Percentiles rank a stretch among this genome's conserved stretches.
Conservation (phyloP, 78 protist species). For the Parvularia atlantis region DNA sequence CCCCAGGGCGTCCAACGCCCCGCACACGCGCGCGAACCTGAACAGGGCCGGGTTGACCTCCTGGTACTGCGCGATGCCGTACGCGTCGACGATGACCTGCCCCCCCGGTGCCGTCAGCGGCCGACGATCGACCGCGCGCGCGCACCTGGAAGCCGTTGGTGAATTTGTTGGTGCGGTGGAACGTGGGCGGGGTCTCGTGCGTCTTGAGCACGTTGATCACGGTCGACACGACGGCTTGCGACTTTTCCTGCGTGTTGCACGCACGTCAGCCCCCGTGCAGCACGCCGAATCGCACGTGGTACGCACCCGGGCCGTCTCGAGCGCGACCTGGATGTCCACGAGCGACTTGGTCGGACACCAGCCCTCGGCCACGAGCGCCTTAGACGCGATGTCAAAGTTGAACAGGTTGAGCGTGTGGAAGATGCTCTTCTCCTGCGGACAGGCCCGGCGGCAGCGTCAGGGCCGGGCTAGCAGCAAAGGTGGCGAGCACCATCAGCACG, state of each 20-base stretch:
- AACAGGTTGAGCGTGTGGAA: slow-evolving; percentile 84
- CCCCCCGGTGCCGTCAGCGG: too few species aligned
- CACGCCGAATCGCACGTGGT: background rate
- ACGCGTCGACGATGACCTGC: slow-evolving; percentile 86
- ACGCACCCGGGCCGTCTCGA: background rate
- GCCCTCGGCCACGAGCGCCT: slow-evolving; percentile 73
- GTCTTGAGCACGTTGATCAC: background rate
- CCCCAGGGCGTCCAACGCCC: background rate
- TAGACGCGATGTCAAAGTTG: slow-evolving; percentile 50
- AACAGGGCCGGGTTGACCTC: slow-evolving; percentile 71
- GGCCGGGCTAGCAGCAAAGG: too few species aligned
- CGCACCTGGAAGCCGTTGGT: slow-evolving; percentile 74
- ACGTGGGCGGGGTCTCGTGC: slow-evolving; percentile 74
- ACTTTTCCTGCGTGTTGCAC: too few species aligned
- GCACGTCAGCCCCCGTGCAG: too few species aligned
- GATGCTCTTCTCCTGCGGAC: slow-evolving; percentile 66
- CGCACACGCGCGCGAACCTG: background rate
- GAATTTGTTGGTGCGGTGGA: slow-evolving; percentile 46
- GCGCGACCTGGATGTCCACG: background rate
- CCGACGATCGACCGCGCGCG: slow-evolving; percentile 81
- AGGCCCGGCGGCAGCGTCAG: slow-evolving; percentile 18
- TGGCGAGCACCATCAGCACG: too few species aligned
- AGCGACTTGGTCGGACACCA: slow-evolving; percentile 62
- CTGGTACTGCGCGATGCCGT: slow-evolving; percentile 79
- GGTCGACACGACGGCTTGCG: slow-evolving; percentile 8